Evolutionary conservation across 139 green algal genomes (phyloP), one percentile per base, ranked within the genome.

Genomic region (Picochlorum sp.): DNA sequence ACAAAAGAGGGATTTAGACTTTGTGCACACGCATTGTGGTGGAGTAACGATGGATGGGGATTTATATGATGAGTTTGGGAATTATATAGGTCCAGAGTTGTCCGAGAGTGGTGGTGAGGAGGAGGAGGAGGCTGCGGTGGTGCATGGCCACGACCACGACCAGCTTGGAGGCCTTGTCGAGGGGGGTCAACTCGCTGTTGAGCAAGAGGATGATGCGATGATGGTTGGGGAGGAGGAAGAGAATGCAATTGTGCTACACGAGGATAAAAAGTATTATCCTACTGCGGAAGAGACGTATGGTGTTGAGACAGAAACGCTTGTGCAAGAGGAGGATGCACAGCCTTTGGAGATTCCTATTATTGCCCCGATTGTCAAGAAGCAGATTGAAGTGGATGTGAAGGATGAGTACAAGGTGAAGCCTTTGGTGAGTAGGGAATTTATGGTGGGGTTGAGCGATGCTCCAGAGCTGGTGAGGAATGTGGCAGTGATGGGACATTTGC

Each of bases 211-310:
- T 7, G 63, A 68, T 21, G 66, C 72, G 50, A 65, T 57, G 67
- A 44, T 70, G 67, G 74, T 85, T 26, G 80, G 55, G 1, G 72
- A 62, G 38, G 78, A 72, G 34, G 61, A 73, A 24, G 71, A 72
- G 30, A 67, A 61, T 62, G 50, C 30, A 61, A 70, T 67, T 45
- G 24, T 98, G 2, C 76, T 99, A 16, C 81, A 90, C 15, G 94
- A 99, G 70, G 94, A 99, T 81, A 99, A 98, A 57, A 97, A 98
- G 79, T 97, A 98, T 72, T 99, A 99, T 73, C 88, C 94, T 11
- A 88, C 82, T 14, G 94, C 94, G 2, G 86, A 96, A 49, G 94
- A 99, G 75, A 79, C 86, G 1, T 98, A 95, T 64, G 93, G 94
- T 1, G 55, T 62, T 37, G 93, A 85, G 24, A 90, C 90, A 28